phyloP scores from a whole-genome alignment of 129 eudicot species.

The Helianthus annuus region HanXRQr2.0-SUNRISE NC_035441.2:119921643-119922142 shows the following conservation, averaged over 20 bases:
- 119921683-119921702: no score
- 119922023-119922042: no score
- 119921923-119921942: conserved; percentile 46
- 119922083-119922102: no score
- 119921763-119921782: conserved; percentile 86
- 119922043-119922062: no score
- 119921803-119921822: no score
- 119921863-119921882: not conserved
- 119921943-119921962: conserved; percentile 79
- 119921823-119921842: not conserved
- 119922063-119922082: no score
- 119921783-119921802: conserved; percentile 80
- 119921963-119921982: conserved; percentile 82
- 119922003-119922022: conserved; percentile 99
- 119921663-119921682: no score
- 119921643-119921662: no score
- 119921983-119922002: conserved; percentile 92
- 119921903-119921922: conserved; percentile 18
- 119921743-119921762: conserved; percentile 51
- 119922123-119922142: no score
- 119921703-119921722: no score
- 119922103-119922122: no score
- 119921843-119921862: no score
- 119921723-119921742: conserved; percentile 67
- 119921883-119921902: conserved; percentile 10